Conservation (phyloP, 1,284 basidiomycete species). For the Pseudozyma sp. region DNA sequence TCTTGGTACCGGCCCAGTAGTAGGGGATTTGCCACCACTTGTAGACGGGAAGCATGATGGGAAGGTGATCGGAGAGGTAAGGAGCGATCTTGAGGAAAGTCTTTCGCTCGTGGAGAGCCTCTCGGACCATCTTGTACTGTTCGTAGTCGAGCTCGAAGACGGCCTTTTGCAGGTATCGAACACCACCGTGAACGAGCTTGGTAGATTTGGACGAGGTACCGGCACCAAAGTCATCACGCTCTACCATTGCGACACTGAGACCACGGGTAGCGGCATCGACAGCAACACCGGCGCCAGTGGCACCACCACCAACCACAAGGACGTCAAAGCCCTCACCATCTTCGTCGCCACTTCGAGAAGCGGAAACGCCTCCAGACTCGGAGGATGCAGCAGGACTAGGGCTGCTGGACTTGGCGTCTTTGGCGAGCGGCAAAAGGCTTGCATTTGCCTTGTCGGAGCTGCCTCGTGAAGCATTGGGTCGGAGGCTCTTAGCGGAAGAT, state of each 20-base stretch:
- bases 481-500: slow-evolving; percentile 56
- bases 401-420: slow-evolving; percentile 51
- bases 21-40: slow-evolving; percentile 95
- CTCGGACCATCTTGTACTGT: slow-evolving; percentile 89
- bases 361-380: slow-evolving; percentile 33
- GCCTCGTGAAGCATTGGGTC: slow-evolving; percentile 54
- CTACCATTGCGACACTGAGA: slow-evolving; percentile 90
- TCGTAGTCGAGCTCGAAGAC: slow-evolving; percentile 92
- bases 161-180: slow-evolving; percentile 96
- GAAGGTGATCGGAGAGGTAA: slow-evolving; percentile 89
- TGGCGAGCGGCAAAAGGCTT: slow-evolving; percentile 53
- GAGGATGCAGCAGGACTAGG: slow-evolving; percentile 59
- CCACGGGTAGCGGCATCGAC: slow-evolving; percentile 93
- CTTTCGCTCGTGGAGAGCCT: slow-evolving; percentile 90
- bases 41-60: slow-evolving; percentile 93
- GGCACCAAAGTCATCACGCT: slow-evolving; percentile 90
- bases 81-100: slow-evolving; percentile 97
- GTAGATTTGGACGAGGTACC: slow-evolving; percentile 95
- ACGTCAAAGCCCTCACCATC: slow-evolving; percentile 73
- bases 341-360: slow-evolving; percentile 40
- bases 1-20: slow-evolving; percentile 93
- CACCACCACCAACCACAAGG: slow-evolving; percentile 88
- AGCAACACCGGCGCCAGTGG: slow-evolving; percentile 92
- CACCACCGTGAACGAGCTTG: slow-evolving; percentile 97
- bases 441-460: slow-evolving; percentile 41